A percentile compares a stretch with the other conserved stretches of the same genome.
phyloP scores from a whole-genome alignment of 73 alveolate genomes.

The Paramecium biaurelia region DNA sequence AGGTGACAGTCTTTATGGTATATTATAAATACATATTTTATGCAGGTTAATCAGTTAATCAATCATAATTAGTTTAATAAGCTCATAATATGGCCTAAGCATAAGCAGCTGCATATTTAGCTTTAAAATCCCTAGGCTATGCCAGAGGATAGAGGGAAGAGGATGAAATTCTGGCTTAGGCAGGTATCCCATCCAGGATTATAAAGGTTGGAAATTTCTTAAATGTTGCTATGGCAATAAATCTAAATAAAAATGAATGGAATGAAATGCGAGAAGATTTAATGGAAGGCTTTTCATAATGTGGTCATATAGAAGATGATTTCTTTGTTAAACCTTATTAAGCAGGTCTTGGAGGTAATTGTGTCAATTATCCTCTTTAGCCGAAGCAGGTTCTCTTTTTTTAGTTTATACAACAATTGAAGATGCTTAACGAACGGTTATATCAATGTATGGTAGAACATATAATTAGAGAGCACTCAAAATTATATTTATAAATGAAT shows the following conservation, averaged over 20 bases:
- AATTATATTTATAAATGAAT: slow-evolving; percentile 58
- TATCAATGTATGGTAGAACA: slow-evolving; percentile 54
- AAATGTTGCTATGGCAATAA: slow-evolving; percentile 53
- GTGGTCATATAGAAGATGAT: slow-evolving; percentile 49
- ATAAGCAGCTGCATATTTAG: slow-evolving; percentile 47
- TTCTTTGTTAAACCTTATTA: slow-evolving; percentile 58
- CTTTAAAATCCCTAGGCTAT: slow-evolving; percentile 37
- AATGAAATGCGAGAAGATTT: slow-evolving; percentile 47
- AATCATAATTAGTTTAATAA: slow-evolving; percentile 49
- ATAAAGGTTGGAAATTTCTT: slow-evolving; percentile 51
- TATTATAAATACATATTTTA: not conserved
- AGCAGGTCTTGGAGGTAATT: slow-evolving; percentile 58
- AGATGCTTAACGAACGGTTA: slow-evolving; percentile 42
- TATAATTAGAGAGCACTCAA: slow-evolving; percentile 58
- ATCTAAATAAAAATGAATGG: slow-evolving; percentile 46
- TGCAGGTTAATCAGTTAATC: not conserved
- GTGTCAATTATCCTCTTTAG: not conserved
- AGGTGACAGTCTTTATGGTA: slow-evolving; percentile 51
- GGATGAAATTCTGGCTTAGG: slow-evolving; percentile 53
- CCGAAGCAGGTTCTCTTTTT: slow-evolving; percentile 65
- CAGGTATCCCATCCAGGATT: slow-evolving; percentile 57
- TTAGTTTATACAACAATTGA: slow-evolving; percentile 49
- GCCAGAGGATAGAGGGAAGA: slow-evolving; percentile 45
- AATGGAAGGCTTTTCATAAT: slow-evolving; percentile 33
- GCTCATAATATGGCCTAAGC: slow-evolving; percentile 61